A percentile compares a stretch with the other conserved stretches of the same genome.
Conservation (phyloP, 345 rosid genomes). For the Eucalyptus virginea region DNA sequence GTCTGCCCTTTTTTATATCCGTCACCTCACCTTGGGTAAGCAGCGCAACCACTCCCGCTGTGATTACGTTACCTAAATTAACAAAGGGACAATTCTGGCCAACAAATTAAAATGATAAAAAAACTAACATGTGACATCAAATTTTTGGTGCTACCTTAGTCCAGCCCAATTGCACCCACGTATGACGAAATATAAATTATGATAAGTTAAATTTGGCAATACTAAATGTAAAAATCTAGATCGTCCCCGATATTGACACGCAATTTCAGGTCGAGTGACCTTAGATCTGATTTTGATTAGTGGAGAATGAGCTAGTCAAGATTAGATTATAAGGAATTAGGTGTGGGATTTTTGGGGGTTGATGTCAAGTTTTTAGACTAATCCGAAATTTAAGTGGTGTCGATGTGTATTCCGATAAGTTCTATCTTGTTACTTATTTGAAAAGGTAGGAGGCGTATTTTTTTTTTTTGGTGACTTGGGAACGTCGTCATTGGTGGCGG, state of each 20-base stretch:
- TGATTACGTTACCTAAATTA: background rate
- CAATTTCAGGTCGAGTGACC: background rate
- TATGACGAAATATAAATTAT: background rate
- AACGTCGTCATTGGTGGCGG: no score
- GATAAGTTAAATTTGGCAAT: background rate
- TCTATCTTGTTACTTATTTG: background rate
- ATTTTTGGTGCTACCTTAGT: background rate
- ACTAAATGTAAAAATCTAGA: background rate
- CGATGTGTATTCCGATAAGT: background rate
- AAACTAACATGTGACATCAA: background rate
- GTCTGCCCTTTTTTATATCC: background rate
- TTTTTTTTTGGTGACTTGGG: no score
- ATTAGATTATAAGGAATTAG: background rate
- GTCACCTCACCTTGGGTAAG: background rate
- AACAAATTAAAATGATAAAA: background rate
- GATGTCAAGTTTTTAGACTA: background rate
- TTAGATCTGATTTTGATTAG: background rate
- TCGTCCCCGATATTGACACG: background rate
- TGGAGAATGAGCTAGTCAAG: background rate
- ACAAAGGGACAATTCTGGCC: background rate
- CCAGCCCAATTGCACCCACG: background rate
- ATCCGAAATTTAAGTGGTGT: background rate
- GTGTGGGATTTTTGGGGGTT: background rate
- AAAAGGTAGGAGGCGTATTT: background rate
- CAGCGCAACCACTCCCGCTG: background rate